Evolutionary conservation across 768 basidiomycete species (phyloP), one percentile per base, ranked within the genome.

Genomic region (Lenzites betulinus): DNA sequence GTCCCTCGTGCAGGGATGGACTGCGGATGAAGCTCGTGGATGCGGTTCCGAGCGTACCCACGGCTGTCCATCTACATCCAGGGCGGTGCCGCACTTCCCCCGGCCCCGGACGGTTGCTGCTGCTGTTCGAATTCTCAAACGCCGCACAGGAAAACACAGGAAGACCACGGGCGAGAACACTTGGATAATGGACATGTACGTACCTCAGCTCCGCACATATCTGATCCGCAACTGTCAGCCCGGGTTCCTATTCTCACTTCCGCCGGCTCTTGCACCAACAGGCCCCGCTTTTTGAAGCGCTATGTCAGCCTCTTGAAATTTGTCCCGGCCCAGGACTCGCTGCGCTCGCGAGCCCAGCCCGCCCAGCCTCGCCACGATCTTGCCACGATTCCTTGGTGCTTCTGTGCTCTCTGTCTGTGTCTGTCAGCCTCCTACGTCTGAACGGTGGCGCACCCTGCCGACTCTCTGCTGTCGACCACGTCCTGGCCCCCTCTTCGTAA

Each of bases 241-340:
- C n/a, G 4, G 23, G 43, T 44, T 22, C 22, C 22, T 8, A 46
- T 25, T 13, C 16, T 15, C 26, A 13, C 15, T 16, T 16, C 47
- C 7, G 25, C 18, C 46, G 25, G 12, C 46, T 2, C 23, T 28
- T 2, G 28, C 9, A 23, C 2, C 43, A 44, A 33, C 5, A 13
- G 23, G 25, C 15, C 25, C 25, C 12, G 13, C 2, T 16, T 13
- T 7, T 36, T 28, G 16, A 20, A 16, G 42, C 26, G 51, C 25
- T 25, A 28, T 53, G 51, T 42, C 51, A 53, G 51, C 51, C 51
- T 48, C 36, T 26, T 49, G 44, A 54, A 54, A 30, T 35, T 54
- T 43, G n/a, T 35, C 35, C 53, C 53, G 28, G 53, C 15, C 30
- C n/a, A 16, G 36, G 20, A 15, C 35, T 44, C 52, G 25, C 25